Evolutionary conservation across 805 yeast species (phyloP), one percentile per base, ranked within the genome.

Genomic region (Debaryomyces maramus): DNA sequence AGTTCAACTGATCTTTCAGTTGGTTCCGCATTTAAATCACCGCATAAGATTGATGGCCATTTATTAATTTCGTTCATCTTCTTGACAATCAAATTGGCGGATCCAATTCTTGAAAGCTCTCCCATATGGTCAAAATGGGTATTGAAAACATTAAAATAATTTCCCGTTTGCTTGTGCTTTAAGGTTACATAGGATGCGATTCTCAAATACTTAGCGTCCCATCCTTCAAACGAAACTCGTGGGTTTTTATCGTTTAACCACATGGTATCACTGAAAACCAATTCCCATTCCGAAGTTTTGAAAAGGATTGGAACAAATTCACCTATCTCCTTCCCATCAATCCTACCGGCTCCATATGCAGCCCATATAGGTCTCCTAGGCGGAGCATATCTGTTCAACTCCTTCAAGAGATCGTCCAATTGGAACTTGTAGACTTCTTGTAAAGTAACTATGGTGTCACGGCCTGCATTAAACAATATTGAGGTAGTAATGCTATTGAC

Each of bases 121-220:
- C 75, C 75, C 24, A 47, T 45, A 39, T 69, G 75, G 42, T 69
- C 75, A 43, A 67, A 65, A 55, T 78, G 63, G 44, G 70, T 73
- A 40, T 70, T 62, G 50, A 68, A 57, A 19, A 67, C 57, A 40
- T 65, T 67, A 28, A 65, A 43, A 23, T 44, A 45, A 18, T 53
- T 36, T 4, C 51, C 32, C 9, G 64, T 67, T 1, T 56, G 56
- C 40, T 45, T 57, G 24, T 54, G 49, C 41, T 58, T 58, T 20
- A 43, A 33, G n/a, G 46, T 52, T 10, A 66, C 69, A 63, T 61
- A 58, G 16, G 72, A 63, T 4, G 64, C 70, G 14, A 67, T 66
- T 26, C 74, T 50, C 40, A 64, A 69, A 34, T 66, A 50, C 1
- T 62, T 72, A 0, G 73, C 72, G 47, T 68, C 74, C 74, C 74